These are phyloP conservation scores for Typha latifolia DNA, from an alignment of 176 grass and related monocot genomes.

Conservation along the genomic window DNA sequence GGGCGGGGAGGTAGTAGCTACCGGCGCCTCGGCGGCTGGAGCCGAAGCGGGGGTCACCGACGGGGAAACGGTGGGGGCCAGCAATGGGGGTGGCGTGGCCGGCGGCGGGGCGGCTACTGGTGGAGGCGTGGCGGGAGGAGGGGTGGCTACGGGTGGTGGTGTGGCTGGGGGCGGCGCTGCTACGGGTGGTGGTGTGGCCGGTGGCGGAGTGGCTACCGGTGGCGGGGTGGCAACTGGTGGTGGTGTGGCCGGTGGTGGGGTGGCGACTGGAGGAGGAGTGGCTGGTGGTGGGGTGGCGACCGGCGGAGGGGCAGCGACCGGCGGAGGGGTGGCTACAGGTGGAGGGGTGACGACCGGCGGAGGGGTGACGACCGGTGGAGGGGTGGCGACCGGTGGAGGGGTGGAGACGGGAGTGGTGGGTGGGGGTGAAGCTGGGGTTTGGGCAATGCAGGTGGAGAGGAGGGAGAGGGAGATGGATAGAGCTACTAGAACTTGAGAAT, in stretches of 20 bases:
- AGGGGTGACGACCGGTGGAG: constrained; percentile 19
- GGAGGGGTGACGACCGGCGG: constrained; percentile 23
- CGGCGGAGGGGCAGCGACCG: constrained; percentile 16
- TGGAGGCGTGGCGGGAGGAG: constrained; percentile 27
- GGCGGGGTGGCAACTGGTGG: constrained; percentile 3
- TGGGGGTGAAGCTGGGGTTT: constrained; percentile 33
- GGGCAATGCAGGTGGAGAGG: constrained; percentile 44
- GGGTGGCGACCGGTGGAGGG: constrained; percentile 20
- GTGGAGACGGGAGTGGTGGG: constrained; percentile 21
- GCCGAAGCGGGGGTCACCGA: constrained; percentile 21
- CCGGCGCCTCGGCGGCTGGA: constrained; percentile 8
- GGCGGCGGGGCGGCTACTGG: constrained; percentile 28
- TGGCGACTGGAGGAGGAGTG: constrained; percentile 16
- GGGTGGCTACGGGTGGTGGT: constrained; percentile 15
- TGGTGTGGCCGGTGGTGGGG: constrained; percentile 9
- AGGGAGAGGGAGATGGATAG: constrained; percentile 10
- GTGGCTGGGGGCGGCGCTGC: not conserved
- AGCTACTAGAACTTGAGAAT: not conserved
- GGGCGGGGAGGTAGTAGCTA: not conserved
- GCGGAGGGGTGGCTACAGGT: constrained; percentile 26
- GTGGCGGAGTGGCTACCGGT: constrained; percentile 14
- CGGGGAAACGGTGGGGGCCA: constrained; percentile 25
- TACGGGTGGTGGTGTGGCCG: constrained; percentile 13
- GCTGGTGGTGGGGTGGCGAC: constrained; percentile 17
- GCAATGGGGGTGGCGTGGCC: not conserved